Conservation (phyloP, 208 protist species). For the Acanthamoeba culbertsoni region DNA sequence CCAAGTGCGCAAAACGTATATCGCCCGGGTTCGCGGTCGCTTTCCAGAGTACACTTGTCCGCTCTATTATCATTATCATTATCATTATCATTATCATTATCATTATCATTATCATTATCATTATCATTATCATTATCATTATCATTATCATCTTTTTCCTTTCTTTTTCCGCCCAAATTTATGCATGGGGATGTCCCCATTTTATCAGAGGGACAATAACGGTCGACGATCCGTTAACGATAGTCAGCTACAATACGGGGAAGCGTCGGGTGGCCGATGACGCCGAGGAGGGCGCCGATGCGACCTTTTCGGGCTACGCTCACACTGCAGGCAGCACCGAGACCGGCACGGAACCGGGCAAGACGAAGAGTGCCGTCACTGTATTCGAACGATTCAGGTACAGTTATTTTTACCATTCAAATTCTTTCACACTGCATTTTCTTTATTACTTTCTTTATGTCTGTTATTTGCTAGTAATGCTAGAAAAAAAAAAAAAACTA, state of each 20-base stretch:
- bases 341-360: not conserved
- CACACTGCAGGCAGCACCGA: not conserved
- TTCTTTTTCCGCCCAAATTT: not conserved
- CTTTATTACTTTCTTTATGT: no score
- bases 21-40: conserved; percentile 65
- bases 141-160: not conserved
- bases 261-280: not conserved
- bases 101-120: not conserved
- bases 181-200: no score
- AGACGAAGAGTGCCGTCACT: not conserved
- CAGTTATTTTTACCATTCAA: no score
- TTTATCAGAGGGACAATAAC: not conserved
- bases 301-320: not conserved
- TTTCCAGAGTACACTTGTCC: conserved; percentile 62
- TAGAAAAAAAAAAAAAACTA: no score
- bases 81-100: not conserved
- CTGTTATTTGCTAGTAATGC: no score
- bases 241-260: conserved; percentile 59
- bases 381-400: not conserved
- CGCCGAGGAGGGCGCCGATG: not conserved
- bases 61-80: not conserved
- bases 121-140: not conserved
- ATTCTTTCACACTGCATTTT: no score
- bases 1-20: conserved; percentile 66
- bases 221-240: conserved; percentile 61